phyloP scores from a whole-genome alignment of 2,329 filamentous ascomycete species.

The Polychaeton citri region DNA sequence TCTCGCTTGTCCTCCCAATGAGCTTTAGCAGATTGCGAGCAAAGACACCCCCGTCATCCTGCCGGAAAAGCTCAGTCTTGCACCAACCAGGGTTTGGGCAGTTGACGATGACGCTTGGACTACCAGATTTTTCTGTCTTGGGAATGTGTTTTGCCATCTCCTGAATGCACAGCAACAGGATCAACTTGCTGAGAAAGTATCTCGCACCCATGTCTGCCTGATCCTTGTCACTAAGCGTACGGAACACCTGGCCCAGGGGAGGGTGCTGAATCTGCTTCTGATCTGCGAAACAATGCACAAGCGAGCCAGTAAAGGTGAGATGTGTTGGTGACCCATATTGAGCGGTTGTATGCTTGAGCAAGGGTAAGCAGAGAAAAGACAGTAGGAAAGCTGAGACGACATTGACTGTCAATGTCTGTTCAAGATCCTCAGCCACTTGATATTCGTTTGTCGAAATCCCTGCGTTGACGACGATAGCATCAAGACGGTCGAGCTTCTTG shows the following conservation, averaged over 20 bases:
- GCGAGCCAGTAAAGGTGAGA: constrained; percentile 25
- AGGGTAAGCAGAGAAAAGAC: constrained; percentile 34
- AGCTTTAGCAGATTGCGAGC: no score
- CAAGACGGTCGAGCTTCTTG: constrained; percentile 9
- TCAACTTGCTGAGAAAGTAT: constrained; percentile 34
- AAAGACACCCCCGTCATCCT: no score
- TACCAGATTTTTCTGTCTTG: no score
- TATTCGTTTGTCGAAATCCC: constrained; percentile 26
- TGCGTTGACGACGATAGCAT: constrained; percentile 16
- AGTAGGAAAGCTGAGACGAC: constrained; percentile 39
- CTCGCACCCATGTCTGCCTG: constrained; percentile 26
- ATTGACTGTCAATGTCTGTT: constrained; percentile 38
- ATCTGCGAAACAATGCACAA: constrained; percentile 24
- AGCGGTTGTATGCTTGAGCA: constrained; percentile 30
- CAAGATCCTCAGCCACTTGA: constrained; percentile 28
- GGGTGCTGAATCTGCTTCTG: constrained; percentile 26
- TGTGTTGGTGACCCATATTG: constrained; percentile 16
- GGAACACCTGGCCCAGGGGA: constrained; percentile 21
- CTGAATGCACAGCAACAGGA: constrained; percentile 34
- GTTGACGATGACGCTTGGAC: constrained; percentile 37
- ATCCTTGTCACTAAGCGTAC: constrained; percentile 22
- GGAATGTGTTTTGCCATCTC: constrained; percentile 21
- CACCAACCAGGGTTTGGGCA: constrained; percentile 40
- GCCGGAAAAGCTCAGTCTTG: constrained; percentile 27
- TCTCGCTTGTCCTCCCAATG: constrained; percentile 25